Conservation (phyloP, 2,329 filamentous ascomycete species). For the Teratosphaeria zuluensis region DNA sequence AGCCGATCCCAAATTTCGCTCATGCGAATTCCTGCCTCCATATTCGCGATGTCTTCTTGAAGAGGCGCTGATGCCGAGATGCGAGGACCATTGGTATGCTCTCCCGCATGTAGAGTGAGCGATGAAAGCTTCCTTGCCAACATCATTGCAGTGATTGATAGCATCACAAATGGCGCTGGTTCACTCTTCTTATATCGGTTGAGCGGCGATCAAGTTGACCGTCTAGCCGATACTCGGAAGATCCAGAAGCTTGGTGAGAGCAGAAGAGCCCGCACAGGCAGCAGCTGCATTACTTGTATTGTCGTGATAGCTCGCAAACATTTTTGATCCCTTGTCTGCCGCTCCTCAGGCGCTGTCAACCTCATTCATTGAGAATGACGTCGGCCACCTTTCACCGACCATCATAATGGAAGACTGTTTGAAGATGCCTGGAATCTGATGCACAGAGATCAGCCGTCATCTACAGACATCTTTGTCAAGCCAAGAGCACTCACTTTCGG, state of each 20-base stretch:
- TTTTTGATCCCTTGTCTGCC: neutral
- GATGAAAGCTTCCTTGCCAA: neutral
- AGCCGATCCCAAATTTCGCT: neutral
- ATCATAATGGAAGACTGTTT: constrained; percentile 46
- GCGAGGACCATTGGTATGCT: neutral
- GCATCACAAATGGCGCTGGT: too few relatives aligned
- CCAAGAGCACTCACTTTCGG: constrained; percentile 26
- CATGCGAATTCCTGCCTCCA: neutral
- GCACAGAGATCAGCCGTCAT: neutral
- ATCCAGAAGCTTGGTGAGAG: too few relatives aligned
- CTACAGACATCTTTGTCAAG: neutral
- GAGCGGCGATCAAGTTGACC: too few relatives aligned
- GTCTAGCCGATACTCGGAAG: too few relatives aligned
- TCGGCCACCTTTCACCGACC: constrained; percentile 53
- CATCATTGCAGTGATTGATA: neutral
- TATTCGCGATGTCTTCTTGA: neutral
- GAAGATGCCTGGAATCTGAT: constrained; percentile 42
- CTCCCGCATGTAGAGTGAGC: neutral
- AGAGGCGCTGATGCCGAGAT: neutral
- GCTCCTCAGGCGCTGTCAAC: neutral
- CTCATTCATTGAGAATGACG: constrained; percentile 31
- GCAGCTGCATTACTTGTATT: neutral
- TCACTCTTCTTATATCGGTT: too few relatives aligned
- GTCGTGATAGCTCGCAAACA: neutral
- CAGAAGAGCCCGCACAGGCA: neutral